phyloP scores from a whole-genome alignment of 345 rosid genomes.

The Fremontodendron californicum region DNA sequence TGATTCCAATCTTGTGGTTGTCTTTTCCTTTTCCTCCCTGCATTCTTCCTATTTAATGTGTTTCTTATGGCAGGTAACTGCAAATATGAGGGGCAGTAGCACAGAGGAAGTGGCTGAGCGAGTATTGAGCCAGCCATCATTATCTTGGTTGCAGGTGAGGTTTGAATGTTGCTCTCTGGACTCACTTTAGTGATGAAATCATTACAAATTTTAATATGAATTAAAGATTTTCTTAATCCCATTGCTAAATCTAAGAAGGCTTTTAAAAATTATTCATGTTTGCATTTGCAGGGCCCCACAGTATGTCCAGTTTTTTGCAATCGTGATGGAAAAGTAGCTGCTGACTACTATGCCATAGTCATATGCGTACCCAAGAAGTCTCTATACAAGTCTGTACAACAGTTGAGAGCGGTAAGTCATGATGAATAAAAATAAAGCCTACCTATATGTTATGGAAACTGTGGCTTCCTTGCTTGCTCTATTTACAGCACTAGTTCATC shows the following conservation, averaged over 20 bases:
- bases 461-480: background rate
- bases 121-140: constrained; percentile 69
- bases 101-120: constrained; percentile 79
- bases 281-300: constrained; percentile 78
- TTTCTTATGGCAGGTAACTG: constrained; percentile 54
- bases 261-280: background rate
- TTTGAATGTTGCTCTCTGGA: background rate
- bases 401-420: constrained; percentile 69
- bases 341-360: constrained; percentile 77
- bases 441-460: background rate
- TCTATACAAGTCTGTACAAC: constrained; percentile 75
- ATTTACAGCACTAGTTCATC: background rate
- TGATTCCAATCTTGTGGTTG: background rate
- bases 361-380: constrained; percentile 81
- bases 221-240: background rate
- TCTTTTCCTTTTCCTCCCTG: background rate
- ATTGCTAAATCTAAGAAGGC: background rate
- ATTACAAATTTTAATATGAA: background rate
- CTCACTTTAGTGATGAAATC: background rate
- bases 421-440: background rate
- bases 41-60: background rate
- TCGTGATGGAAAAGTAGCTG: constrained; percentile 43
- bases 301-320: constrained; percentile 77
- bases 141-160: constrained; percentile 82
- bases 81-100: constrained; percentile 88